phyloP scores from a whole-genome alignment of 306 rosid species.

The Morella rubra region DNA sequence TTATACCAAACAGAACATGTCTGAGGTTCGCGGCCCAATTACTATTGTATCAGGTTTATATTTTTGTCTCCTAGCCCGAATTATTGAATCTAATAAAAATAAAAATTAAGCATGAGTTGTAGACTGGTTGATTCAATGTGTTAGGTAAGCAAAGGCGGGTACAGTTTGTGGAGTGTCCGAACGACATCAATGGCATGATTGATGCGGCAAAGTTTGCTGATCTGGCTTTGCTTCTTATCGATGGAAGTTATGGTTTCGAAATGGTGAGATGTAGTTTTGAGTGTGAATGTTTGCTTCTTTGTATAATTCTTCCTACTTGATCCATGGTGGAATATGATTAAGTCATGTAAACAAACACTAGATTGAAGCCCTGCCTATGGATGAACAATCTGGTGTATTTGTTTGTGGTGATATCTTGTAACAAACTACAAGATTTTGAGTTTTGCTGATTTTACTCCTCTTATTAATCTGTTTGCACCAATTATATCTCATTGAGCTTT shows the following conservation, averaged over 20 bases:
- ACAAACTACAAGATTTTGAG: background rate
- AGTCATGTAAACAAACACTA: background rate
- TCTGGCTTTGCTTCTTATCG: slow-evolving; percentile 89
- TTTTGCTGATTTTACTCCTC: background rate
- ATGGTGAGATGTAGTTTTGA: slow-evolving; percentile 57
- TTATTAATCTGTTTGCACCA: background rate
- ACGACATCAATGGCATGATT: slow-evolving; percentile 91
- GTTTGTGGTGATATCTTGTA: background rate
- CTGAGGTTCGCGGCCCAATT: slow-evolving; percentile 83
- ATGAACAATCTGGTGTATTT: background rate
- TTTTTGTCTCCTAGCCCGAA: background rate
- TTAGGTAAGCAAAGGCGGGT: slow-evolving; percentile 88
- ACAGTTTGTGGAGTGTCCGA: slow-evolving; percentile 93
- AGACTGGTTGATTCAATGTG: slow-evolving; percentile 20
- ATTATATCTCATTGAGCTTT: background rate
- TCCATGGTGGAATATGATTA: background rate
- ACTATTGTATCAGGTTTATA: slow-evolving; percentile 83
- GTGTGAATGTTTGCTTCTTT: background rate
- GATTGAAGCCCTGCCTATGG: background rate
- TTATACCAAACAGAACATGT: slow-evolving; percentile 83
- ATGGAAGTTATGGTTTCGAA: slow-evolving; percentile 91
- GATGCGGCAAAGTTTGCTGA: slow-evolving; percentile 94
- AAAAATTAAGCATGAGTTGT: background rate
- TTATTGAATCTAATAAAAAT: background rate
- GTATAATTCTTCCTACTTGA: background rate